Conservation (phyloP, 805 yeast species). For the Tetrapisispora namnaoensis region DNA sequence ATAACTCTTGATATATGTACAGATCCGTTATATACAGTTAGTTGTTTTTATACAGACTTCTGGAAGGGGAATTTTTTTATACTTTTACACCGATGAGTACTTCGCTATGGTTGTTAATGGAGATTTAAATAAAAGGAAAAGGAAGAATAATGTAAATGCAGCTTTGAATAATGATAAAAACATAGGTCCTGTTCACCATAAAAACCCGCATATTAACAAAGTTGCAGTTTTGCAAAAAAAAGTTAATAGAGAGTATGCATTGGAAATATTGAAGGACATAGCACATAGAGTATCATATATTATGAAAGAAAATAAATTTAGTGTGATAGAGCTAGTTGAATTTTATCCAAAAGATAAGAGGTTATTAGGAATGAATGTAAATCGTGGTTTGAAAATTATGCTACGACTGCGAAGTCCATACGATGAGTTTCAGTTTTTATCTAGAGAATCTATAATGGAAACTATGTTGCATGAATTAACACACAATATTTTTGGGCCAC, state of each 20-base stretch:
- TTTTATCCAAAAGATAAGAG: conserved; percentile 63
- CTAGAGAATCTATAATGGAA: conserved; percentile 59
- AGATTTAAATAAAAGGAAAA: neutral
- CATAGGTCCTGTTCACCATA: conserved; percentile 1
- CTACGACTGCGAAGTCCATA: conserved; percentile 55
- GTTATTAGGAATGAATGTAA: conserved; percentile 75
- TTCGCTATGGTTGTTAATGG: conserved; percentile 1
- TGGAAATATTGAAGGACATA: conserved; percentile 53
- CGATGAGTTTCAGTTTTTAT: conserved; percentile 45
- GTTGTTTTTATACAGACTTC: too few relatives aligned
- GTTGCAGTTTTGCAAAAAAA: conserved; percentile 41
- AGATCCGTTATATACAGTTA: too few relatives aligned
- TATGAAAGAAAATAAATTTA: conserved; percentile 56
- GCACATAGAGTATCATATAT: conserved; percentile 69
- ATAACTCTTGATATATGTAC: too few relatives aligned
- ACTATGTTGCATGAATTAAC: conserved; percentile 84
- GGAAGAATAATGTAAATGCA: neutral
- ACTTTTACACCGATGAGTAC: neutral
- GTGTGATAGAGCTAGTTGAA: conserved; percentile 63
- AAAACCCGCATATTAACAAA: conserved; percentile 24
- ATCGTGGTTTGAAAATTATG: conserved; percentile 62
- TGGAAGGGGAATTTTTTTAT: neutral
- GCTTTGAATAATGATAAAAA: neutral
- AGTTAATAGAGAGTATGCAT: conserved; percentile 41
- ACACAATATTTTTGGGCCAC: conserved; percentile 75